Conservation (phyloP, 2,329 filamentous ascomycete species). For the Aureobasidium sp. region DNA sequence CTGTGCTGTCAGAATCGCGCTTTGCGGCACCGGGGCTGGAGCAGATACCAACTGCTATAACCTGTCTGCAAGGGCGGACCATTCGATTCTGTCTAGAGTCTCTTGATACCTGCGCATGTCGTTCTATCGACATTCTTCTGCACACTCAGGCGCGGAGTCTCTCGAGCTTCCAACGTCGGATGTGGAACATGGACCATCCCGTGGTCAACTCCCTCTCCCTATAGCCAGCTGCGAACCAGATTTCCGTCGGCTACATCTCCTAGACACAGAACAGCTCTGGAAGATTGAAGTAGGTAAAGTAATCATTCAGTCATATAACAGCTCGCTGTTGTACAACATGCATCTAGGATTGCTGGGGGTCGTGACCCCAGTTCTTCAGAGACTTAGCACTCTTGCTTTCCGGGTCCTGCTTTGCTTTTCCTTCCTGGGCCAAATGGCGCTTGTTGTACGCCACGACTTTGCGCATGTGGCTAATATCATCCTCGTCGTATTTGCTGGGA, state of each 20-base stretch:
- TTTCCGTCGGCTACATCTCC: background rate
- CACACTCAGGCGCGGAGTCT: background rate
- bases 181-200: background rate
- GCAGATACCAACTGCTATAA: background rate
- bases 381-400: conserved; percentile 51
- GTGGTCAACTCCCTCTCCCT: background rate
- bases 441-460: conserved; percentile 60
- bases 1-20: conserved; percentile 1
- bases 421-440: conserved; percentile 59
- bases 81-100: background rate
- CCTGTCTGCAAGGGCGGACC: background rate
- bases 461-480: conserved; percentile 44
- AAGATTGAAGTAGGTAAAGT: background rate
- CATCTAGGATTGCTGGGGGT: conserved; percentile 27
- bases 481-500: conserved; percentile 49
- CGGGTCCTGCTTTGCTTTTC: conserved; percentile 50
- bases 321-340: background rate
- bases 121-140: background rate
- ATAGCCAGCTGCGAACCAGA: background rate
- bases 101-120: background rate
- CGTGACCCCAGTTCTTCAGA: conserved; percentile 53
- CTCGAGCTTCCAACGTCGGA: background rate
- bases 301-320: background rate
- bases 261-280: background rate
- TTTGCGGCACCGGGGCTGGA: background rate